Base-by-base conservation (phyloP, 805 yeast genomes). In the Candida coleopterorum region DNA sequence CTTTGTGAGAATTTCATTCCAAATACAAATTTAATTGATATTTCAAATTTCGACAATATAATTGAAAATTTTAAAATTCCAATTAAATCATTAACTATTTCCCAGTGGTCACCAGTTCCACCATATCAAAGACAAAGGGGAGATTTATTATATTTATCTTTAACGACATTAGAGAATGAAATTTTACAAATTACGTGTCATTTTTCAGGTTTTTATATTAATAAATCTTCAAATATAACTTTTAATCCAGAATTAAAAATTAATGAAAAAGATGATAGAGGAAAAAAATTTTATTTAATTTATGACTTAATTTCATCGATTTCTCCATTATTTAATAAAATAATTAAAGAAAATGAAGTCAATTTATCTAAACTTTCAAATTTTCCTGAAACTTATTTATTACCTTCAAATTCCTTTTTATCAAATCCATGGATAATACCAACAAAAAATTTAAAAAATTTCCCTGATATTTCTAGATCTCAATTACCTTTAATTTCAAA, bases 31-130 rank as follows among this genome's bases (percentile, higher is more conserved):
- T 34, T 53, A 30, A 39, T 35, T 30, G 37, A 40, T 2, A 50
- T 56, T 37, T 62, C 72, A 2, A 47, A 53, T 4, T 58, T 60
- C 12, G 53, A 57, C 18, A 49, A 58, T 10, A 44, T 62, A 11
- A 50, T 51, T 29, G 46, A 45, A 23, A 41, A 49, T 29, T 46
- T 68, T 34, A 50, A 56, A 25, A 63, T 72, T 15, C 83, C 90
- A 7, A 61, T 93, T 42, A 74, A 70, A 45, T 63, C 74, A 0
- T 60, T 77, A 32, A 53, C 64, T 36, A 56, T 87, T 34, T 85
- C 96, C 10, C 75, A 77, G 37, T 90, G 96, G 93, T 81, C 85
- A 45, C 96, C 97, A 4, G 87, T 87, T 10, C 81, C 90, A 21
- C 66, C 81, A 12, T 62, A 68, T 35, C 76, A 73, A 53, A 74